Evolutionary conservation across 257 asterid genomes (phyloP), one percentile per base, ranked within the genome.

Genomic region (Petunia axillaris): DNA sequence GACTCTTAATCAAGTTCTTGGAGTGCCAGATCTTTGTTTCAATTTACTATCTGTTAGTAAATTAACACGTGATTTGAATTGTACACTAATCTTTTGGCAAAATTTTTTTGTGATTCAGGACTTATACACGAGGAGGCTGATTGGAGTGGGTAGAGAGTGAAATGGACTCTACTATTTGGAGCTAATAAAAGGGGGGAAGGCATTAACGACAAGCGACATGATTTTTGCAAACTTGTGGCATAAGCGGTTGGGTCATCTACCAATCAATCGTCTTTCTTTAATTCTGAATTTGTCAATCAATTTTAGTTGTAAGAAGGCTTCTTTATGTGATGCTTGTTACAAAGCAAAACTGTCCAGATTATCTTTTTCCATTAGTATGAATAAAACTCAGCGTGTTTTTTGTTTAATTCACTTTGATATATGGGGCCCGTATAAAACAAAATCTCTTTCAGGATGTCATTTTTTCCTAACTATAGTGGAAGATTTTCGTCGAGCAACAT

Each of bases 71-170:
- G 75, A 66, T 10, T 14, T 75, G 35, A 79, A 70, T 46, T 83
- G 85, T 44, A 44, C 48, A 39, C 78, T 38, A 9, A 75, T 5
- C 0, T 54, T 81, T n/a, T 13, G 8, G 6, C 39, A 25, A 7
- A 40, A 37, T 46, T 59, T 67, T 68, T 85, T 62, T 80, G 52
- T 76, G 7, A 76, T 85, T 0, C 79, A 76, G 63, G 88, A 85
- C 86, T 54, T 80, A 77, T 74, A 0, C 43, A 82, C 80, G 62
- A 85, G 84, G 78, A 85, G 53, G 14, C 81, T 76, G 82, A 85
- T 85, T 85, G 86, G 79, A 37, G 44, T 60, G 79, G 82, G 81
- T 78, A 68, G 15, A 46, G 41, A 2, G 10, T 13, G 25, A 25
- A 25, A 25, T 25, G 25, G 25, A 52, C 13, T 52, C 57, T 52